Base-by-base conservation (phyloP, 2,329 filamentous ascomycete genomes). In the Zymoseptoria brevis region DNA sequence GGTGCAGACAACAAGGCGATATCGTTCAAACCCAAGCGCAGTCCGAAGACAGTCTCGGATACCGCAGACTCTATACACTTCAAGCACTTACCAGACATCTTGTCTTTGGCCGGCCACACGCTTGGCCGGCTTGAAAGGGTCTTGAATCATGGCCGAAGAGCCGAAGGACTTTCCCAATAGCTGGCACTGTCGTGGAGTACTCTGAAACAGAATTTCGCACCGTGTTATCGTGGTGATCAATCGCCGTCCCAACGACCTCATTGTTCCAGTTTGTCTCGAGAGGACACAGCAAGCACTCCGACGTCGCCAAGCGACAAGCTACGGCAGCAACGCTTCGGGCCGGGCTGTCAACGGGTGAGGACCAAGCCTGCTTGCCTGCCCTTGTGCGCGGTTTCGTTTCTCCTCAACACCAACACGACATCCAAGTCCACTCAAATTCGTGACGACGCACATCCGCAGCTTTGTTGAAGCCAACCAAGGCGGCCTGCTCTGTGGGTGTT, bases 41-140 rank as follows among this genome's bases (percentile, higher is more conserved):
- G 26, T 8, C 26, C 7, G 26, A 8, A 29, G 26, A 29, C 26
- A 29, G 26, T 29, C 26, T 29, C 26, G 26, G 26, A 29, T 29
- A 8, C 26, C 26, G 26, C 7, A 29, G 26, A 8, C 26, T 8
- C 4, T 29, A 4, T 29, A 29, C 26, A 29, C 26, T 29, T 29
- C 26, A 29, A 29, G 26, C 7, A 29, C 26, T 29, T 29, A 82
- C 82, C 82, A 84, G 52, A 84, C 82, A 79, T 84, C 82, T 68
- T 83, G 80, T 68, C 73, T 76, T 72, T 79, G 79, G 19, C 77
- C 77, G 52, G 81, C 79, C 24, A 84, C 81, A 58, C 82, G 72
- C 24, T 71, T 73, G 19, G 82, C 82, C 4, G 82, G 82, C 71
- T 79, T 80, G 71, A 83, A 79, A 8, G 68, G 68, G 50, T 71